These are phyloP conservation scores for Ochromonas danica DNA, from an alignment of 108 stramenopile species.

Conservation along the genomic window DNA sequence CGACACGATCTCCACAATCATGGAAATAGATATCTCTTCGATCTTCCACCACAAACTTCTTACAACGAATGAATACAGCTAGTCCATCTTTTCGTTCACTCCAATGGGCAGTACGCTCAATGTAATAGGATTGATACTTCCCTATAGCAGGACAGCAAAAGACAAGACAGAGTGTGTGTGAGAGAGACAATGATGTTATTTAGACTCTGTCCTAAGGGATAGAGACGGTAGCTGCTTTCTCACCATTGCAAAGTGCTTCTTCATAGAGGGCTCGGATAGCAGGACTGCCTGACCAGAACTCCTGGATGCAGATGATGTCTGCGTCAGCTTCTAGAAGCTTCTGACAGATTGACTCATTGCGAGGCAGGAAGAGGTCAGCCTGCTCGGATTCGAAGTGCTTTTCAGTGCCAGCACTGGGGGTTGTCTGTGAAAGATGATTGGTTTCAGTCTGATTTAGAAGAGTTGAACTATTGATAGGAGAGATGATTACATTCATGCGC, in stretches of 20 bases:
- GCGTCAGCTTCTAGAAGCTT: not conserved
- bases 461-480: too few relatives aligned
- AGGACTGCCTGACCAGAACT: constrained; percentile 21
- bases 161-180: too few relatives aligned
- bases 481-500: not conserved
- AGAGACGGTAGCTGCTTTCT: too few relatives aligned
- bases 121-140: not conserved
- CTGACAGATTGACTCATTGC: not conserved
- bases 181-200: too few relatives aligned
- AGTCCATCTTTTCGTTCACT: constrained; percentile 1
- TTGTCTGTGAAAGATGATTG: too few relatives aligned
- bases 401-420: too few relatives aligned
- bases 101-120: constrained; percentile 6
- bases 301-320: constrained; percentile 30
- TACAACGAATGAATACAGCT: not conserved
- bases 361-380: not conserved
- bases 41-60: not conserved
- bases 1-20: constrained; percentile 35
- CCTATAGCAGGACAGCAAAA: too few relatives aligned
- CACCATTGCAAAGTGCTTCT: not conserved
- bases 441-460: too few relatives aligned
- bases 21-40: not conserved
- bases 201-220: too few relatives aligned
- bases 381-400: not conserved
- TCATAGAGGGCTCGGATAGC: not conserved